Evolutionary conservation across 495 filamentous ascomycete species (phyloP), one percentile per base, ranked within the genome.

Genomic region (Cudoniella acicularis): DNA sequence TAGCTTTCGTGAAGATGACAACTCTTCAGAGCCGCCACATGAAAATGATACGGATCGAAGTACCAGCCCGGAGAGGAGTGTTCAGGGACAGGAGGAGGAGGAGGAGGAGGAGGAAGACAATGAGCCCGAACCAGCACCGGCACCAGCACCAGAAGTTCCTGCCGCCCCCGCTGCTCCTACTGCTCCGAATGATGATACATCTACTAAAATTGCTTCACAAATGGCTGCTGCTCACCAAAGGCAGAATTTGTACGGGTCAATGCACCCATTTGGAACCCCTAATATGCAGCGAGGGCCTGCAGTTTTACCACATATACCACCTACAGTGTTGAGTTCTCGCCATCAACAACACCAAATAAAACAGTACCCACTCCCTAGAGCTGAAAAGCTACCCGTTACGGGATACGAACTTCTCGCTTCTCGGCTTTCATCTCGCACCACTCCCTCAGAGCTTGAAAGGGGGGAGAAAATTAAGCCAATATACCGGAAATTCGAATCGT

Each of bases 401-500:
- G 63, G 63, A 2, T 69, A 68, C 27, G 63, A 69, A 46, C 41
- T 62, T 18, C 46, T 69, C 11, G 61, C 66, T 36, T 52, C 61
- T 2, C 48, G 50, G 41, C 27, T 69, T 21, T 59, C 60, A 21
- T 48, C 54, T 10, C 25, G 51, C 20, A 3, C 42, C 8, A 49
- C 21, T 42, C 20, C 25, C 16, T 36, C 20, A 22, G 59, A 66
- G 1, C 10, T 23, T 20, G 63, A 65, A 17, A 23, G 52, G 41
- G 57, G 60, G 46, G 62, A 67, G 2, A 54, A 48, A 1, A 76
- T 87, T 26, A 79, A 78, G 10, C 90, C 90, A 6, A 81, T 97
- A 16, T 96, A 95, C 70, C 86, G 92, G 36, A 87, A 87, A 58
- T 97, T 97, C 65, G 88, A 89, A 66, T 78, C 81, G 9, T 73